Conservation (phyloP, 2,329 filamentous ascomycete genomes). For the Colletotrichum sp. region DNA sequence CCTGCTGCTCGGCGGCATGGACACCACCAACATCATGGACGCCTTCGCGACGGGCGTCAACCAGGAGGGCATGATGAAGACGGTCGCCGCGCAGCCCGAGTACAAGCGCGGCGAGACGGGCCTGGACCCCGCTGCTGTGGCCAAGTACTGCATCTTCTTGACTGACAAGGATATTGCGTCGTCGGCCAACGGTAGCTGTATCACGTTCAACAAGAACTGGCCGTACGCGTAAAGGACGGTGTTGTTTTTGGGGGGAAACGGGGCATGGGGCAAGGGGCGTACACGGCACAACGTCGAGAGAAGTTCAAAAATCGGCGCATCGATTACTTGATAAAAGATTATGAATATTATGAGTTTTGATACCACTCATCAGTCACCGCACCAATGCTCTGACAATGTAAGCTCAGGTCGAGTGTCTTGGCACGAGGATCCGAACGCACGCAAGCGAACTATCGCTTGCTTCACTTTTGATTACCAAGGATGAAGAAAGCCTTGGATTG, state of each 20-base stretch:
- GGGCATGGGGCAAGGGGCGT: not conserved
- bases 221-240: constrained; percentile 29
- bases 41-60: constrained; percentile 41
- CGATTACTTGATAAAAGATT: not conserved
- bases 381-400: not conserved
- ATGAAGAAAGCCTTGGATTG: not conserved
- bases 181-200: constrained; percentile 35
- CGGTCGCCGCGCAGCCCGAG: constrained; percentile 30
- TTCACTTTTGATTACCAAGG: too few relatives aligned
- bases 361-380: not conserved
- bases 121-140: constrained; percentile 39
- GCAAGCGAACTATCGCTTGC: not conserved
- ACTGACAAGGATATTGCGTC: constrained; percentile 36
- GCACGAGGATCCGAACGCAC: not conserved
- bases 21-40: constrained; percentile 30
- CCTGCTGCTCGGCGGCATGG: constrained; percentile 19
- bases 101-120: constrained; percentile 31
- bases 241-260: not conserved
- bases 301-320: not conserved
- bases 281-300: not conserved
- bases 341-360: constrained; percentile 1
- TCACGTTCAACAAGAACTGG: constrained; percentile 41
- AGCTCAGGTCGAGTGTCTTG: not conserved
- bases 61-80: constrained; percentile 33
- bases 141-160: constrained; percentile 43